Evolutionary conservation across 1,139 yeast species (phyloP), one percentile per base, ranked within the genome.

Genomic region (Blastobotrys arbuscula): DNA sequence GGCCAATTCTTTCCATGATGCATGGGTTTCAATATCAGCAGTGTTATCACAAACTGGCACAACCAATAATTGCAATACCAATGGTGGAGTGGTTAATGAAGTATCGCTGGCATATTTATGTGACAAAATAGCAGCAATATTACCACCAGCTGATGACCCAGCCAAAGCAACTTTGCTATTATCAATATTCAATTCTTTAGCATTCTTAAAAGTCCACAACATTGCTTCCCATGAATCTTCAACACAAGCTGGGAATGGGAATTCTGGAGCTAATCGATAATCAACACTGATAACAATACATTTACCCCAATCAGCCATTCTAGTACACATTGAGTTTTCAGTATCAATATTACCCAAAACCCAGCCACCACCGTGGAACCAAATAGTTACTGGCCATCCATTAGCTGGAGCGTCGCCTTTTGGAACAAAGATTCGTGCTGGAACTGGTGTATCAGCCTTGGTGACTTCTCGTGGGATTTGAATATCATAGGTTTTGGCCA

Each of bases 311-410:
- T 68, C 69, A 18, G 75, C 73, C 37, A 71, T 59, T 48, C 72
- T 71, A 9, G 77, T 67, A 52, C 77, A 74, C 58, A 65, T 72
- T 2, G 74, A 67, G 61, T 75, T 74, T 50, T 75, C 79, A 4
- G 78, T 71, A 47, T 52, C 59, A 42, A 75, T 71, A 44, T 65
- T 63, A 2, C 79, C 78, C n/a, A 75, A 63, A 1, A 71, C 75
- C 75, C 77, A 74, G 5, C 67, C 67, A 28, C 76, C 76, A n/a
- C 79, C 79, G 53, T 75, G 79, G 59, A 62, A 73, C 75, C 76
- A 74, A 12, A 74, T 55, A 33, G 70, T 65, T 34, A 71, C 63
- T 2, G 79, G 78, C 71, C 74, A 73, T 1, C 78, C 78, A 3
- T 56, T 61, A 2, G 47, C 62, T 1, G 78, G 78, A 26, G 60